Evolutionary conservation across 2,329 filamentous ascomycete genomes (phyloP), one percentile per base, ranked within the genome.

Genomic region (Penicillium sp.): DNA sequence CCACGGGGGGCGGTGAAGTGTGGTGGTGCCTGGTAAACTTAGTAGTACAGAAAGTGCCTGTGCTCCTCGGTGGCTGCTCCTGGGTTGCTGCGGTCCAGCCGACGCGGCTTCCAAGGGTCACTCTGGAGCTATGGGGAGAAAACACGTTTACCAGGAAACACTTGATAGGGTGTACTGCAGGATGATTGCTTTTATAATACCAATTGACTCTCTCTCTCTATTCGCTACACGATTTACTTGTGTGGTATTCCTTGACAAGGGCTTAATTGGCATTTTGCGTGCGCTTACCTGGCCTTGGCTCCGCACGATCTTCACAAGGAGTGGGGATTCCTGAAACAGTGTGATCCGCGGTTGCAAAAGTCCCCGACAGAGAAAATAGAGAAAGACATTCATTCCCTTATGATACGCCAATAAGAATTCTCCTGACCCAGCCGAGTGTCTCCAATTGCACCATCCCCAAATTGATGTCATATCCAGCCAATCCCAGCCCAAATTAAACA

Each of bases 241-340:
- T 22, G 28, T 49, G 49, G 15, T 24, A 30, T 51, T 42, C 24
- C n/a, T 3, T 37, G 13, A n/a, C 37, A 13, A 28, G 35, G n/a
- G 26, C 38, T 30, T 30, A 37, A 50, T 17, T 50, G 22, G 22
- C 44, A 42, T 42, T 60, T 53, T 58, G 65, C 67, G 64, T 44
- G 65, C 30, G 42, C 60, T 67, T 65, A 65, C 56, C 59, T 58
- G 57, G 47, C 62, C 33, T 65, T 55, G 60, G 62, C 58, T 58
- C 15, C 38, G 59, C 59, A 56, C 30, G 67, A 69, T 67, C 65
- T 58, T 62, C 65, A 66, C 44, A 35, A 35, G 49, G 53, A 68
- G 66, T 68, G 66, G 66, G 62, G 60, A 56, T 30, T 44, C 66
- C 68, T 73, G 70, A 70, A 69, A 72, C 68, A 69, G 69, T 37